Evolutionary conservation across 371 early-diverging fungal genomes (phyloP), one percentile per base, ranked within the genome.

Genomic region (Mortierella sp.): DNA sequence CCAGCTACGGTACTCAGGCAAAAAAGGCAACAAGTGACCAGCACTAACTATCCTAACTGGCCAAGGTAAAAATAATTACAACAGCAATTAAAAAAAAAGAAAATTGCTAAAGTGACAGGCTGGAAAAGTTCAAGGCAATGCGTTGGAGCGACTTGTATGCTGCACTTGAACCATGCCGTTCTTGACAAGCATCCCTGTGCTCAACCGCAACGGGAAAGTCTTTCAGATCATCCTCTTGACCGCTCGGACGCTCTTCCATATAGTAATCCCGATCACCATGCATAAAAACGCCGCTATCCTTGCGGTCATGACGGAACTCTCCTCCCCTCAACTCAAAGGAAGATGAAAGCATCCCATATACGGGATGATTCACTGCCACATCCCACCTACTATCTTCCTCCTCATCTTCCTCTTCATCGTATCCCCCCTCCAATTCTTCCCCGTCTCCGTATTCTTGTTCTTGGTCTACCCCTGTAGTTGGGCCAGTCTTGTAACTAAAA

Each of bases 241-340:
- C 17, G 34, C 8, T 31, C 13, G 37, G n/a, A 3, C 28, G 28
- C 29, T 51, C 35, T 4, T 34, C 26, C 34, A 32, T 7, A 34
- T 23, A 47, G 7, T 51, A 2, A 45, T 54, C 61, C 56, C 40
- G 23, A 32, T 64, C 72, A 17, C 10, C 42, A 15, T 55, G 55
- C 57, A 65, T 37, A 61, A 70, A 70, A 19, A 70, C 59, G 22
- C 71, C 71, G 29, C 72, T 71, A 34, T 71, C 72, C 47, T 65
- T 71, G 61, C 72, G 72, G 61, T 73, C 72, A 31, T 71, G 66
- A 22, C 59, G 64, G 42, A 22, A 59, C 31, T 60, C 55, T 23
- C 55, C 62, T 29, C 56, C 61, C 32, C 55, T 23, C 37, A 37
- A 40, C 29, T 68, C 61, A 32, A 34, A 55, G 35, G 54, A 23